These are phyloP conservation scores for Pelargonium cotyledonis DNA, from an alignment of 441 rosid species.

Conservation along the genomic window DNA sequence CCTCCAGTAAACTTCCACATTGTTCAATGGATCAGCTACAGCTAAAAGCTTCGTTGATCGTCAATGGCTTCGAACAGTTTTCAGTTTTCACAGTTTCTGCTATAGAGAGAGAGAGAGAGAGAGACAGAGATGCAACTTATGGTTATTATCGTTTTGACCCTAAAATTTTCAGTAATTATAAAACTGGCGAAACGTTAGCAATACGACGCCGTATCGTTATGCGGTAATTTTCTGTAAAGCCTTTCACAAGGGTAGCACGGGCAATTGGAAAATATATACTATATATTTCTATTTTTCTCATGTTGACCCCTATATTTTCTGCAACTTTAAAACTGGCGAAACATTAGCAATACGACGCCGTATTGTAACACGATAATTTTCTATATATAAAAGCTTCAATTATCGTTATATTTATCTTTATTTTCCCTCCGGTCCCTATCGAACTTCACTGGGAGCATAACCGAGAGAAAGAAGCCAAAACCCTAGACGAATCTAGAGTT, in stretches of 20 bases:
- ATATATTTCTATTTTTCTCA: too few relatives aligned
- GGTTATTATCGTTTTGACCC: background rate
- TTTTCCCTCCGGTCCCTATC: background rate
- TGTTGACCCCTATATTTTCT: too few relatives aligned
- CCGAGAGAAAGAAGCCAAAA: conserved; percentile 9
- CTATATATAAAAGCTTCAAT: background rate
- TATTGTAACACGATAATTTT: background rate
- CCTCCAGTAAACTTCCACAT: conserved; percentile 58
- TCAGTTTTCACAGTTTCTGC: background rate
- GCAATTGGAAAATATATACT: too few relatives aligned
- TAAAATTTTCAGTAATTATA: background rate
- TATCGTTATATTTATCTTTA: background rate
- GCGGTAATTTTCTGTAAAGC: too few relatives aligned
- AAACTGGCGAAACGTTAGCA: background rate
- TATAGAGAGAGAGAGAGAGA: background rate
- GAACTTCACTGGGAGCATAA: background rate
- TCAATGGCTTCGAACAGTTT: background rate
- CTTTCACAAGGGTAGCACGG: too few relatives aligned
- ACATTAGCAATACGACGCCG: background rate
- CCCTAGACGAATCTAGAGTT: background rate
- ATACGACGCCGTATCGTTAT: too few relatives aligned
- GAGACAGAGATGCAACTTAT: background rate
- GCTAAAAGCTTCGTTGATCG: conserved; percentile 8
- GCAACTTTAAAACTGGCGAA: too few relatives aligned
- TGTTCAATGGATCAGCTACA: conserved; percentile 2